Percentiles rank a stretch among this genome's conserved stretches.
These are phyloP conservation scores for Apiospora arundinis DNA, from an alignment of 2,329 filamentous ascomycete species.

Conservation along the genomic window DNA sequence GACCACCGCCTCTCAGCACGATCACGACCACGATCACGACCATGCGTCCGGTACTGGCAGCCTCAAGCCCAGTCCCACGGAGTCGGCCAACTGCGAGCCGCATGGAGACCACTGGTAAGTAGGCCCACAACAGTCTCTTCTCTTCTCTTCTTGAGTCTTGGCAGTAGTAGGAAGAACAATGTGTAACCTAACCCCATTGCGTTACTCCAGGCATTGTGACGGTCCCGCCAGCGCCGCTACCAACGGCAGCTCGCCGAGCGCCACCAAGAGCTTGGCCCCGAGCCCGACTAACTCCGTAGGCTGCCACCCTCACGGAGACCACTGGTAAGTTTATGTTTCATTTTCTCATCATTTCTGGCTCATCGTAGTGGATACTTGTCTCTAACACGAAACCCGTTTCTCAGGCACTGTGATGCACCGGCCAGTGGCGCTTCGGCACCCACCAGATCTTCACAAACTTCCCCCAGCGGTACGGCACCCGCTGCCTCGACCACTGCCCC, in stretches of 20 bases:
- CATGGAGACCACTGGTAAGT: constrained; percentile 48
- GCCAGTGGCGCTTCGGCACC: not conserved
- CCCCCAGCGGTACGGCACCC: not conserved
- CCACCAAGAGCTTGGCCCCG: constrained; percentile 20
- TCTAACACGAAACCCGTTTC: not conserved
- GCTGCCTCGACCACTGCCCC: not conserved
- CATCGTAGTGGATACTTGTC: not conserved
- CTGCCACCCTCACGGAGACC: constrained; percentile 26
- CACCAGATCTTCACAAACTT: not conserved
- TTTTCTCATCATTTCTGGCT: not conserved
- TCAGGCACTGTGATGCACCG: constrained; percentile 20
- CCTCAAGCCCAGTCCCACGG: constrained; percentile 43
- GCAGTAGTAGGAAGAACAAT: too few species aligned
- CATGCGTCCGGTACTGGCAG: constrained; percentile 29
- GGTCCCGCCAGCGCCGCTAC: constrained; percentile 26
- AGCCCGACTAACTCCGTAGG: constrained; percentile 26
- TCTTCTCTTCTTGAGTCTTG: too few species aligned
- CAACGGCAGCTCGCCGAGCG: not conserved
- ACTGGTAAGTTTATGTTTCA: constrained; percentile 11
- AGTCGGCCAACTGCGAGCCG: constrained; percentile 43
- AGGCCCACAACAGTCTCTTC: not conserved
- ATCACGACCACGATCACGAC: constrained; percentile 27
- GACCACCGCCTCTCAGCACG: not conserved
- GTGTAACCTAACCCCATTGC: not conserved
- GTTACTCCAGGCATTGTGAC: constrained; percentile 31